Conservation (phyloP, 2,329 filamentous ascomycete species). For the Myriosclerotinia scirpicola region DNA sequence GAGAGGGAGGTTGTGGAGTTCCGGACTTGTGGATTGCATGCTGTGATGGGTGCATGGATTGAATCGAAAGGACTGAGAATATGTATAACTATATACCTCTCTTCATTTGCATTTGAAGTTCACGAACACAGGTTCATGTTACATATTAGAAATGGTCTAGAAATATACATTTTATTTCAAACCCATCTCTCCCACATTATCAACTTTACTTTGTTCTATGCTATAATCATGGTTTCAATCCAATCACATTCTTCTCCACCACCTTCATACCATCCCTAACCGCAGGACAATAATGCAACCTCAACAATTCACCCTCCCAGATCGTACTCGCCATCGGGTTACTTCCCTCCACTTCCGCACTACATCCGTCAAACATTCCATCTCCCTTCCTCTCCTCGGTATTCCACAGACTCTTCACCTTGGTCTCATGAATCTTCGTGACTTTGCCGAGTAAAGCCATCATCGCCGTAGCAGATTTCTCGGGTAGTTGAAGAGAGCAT, state of each 20-base stretch:
- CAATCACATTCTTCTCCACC: slow-evolving; percentile 60
- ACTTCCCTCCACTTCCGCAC: slow-evolving; percentile 74
- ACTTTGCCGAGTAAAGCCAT: slow-evolving; percentile 77
- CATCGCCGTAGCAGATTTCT: slow-evolving; percentile 82
- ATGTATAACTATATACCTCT: neutral
- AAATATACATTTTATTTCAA: slow-evolving; percentile 16
- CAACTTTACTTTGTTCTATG: neutral
- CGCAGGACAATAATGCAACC: slow-evolving; percentile 81
- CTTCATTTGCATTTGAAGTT: slow-evolving; percentile 4
- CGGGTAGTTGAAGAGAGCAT: slow-evolving; percentile 78
- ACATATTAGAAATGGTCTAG: neutral
- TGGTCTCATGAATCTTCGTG: slow-evolving; percentile 76
- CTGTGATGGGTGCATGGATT: neutral
- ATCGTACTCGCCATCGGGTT: slow-evolving; percentile 89
- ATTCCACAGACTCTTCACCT: slow-evolving; percentile 85
- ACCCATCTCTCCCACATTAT: neutral
- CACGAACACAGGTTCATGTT: neutral
- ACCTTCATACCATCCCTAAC: slow-evolving; percentile 73
- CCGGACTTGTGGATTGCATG: neutral
- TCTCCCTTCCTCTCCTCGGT: slow-evolving; percentile 93
- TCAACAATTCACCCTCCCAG: slow-evolving; percentile 89
- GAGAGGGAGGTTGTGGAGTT: neutral
- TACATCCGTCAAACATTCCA: slow-evolving; percentile 75
- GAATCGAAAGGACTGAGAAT: neutral
- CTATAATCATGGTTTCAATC: slow-evolving; percentile 32